Base-by-base conservation (phyloP, 441 rosid genomes). In the Raphanus hybrid region DNA sequence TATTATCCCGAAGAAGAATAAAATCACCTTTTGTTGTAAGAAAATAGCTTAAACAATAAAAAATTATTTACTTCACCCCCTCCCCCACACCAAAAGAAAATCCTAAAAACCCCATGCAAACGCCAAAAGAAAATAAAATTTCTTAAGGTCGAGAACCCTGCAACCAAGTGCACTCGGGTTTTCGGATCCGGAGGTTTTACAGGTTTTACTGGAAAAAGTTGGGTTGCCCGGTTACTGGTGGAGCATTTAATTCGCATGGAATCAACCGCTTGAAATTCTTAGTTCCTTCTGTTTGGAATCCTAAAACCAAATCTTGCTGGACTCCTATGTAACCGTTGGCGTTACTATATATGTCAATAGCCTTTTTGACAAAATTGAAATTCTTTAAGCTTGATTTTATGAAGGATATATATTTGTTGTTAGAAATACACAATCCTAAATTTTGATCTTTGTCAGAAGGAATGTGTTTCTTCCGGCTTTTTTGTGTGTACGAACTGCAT, bases 281-380 rank as follows among this genome's bases (percentile, higher is more conserved):
- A 85, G 76, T 90, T 76, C 94, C 92, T 9, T 84, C 84, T 4
- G n/a, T 88, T 11, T 87, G 88, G 87, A 65, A 87, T 59, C 87
- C 87, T 18, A 77, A 15, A 57, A 79, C 87, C 15, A 73, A 61
- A 43, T 66, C 82, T 79, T 74, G 82, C 16, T 79, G 78, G 82
- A 79, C 78, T 79, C 78, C 78, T 63, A 74, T 79, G 78, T 79
- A 69, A 73, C 11, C 58, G 16, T 71, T 52, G 8, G 16, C 26
- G 8, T 61, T 35, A 27, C 67, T 54, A 3, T 70, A 64, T 26
- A 12, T 55, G 63, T 71, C 48, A 58, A 18, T 18, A 18, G 20
- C 20, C 20, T 18, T 18, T 18, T 18, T 18, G 20, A 18, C 20
- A 18, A 18, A 18, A 18, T 18, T 18, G 20, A 18, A 18, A 18